phyloP scores from a whole-genome alignment of 2,329 filamentous ascomycete species.

The Aspergillus vadensis region DNA sequence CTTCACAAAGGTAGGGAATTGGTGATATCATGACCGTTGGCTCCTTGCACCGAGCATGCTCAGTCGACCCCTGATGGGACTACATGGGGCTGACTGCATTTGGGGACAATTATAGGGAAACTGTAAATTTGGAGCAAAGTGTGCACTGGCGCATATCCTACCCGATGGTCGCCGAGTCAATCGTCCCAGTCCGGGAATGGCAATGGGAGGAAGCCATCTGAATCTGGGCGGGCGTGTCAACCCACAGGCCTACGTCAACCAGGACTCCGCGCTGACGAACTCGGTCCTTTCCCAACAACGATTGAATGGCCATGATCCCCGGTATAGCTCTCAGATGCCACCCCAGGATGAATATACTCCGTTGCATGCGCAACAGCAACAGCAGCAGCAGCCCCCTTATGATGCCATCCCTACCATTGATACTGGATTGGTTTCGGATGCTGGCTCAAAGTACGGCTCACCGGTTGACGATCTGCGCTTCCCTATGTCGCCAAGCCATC shows the following conservation, averaged over 20 bases:
- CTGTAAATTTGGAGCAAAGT: constrained; percentile 98
- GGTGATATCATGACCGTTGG: background rate
- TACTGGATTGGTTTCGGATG: constrained; percentile 60
- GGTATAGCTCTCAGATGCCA: constrained; percentile 44
- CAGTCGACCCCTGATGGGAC: background rate
- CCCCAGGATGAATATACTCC: constrained; percentile 47
- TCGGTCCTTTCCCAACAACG: constrained; percentile 67
- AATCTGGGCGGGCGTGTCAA: constrained; percentile 68
- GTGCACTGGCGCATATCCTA: constrained; percentile 92
- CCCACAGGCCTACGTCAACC: constrained; percentile 62
- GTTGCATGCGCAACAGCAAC: constrained; percentile 35
- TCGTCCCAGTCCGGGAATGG: constrained; percentile 57
- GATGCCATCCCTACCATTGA: constrained; percentile 59
- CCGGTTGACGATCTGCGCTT: constrained; percentile 77
- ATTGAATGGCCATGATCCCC: constrained; percentile 53
- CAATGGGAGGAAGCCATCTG: constrained; percentile 60
- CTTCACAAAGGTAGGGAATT: constrained; percentile 79
- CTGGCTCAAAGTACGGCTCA: constrained; percentile 74
- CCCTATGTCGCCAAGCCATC: constrained; percentile 72
- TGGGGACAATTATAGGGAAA: constrained; percentile 67
- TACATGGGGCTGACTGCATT: constrained; percentile 25
- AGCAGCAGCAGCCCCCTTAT: constrained; percentile 45
- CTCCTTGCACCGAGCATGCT: background rate
- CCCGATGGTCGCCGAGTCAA: constrained; percentile 93
- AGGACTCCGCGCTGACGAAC: constrained; percentile 72